Base-by-base conservation (phyloP, 169 alveolate genomes). In the Plasmodium vinckei region DNA sequence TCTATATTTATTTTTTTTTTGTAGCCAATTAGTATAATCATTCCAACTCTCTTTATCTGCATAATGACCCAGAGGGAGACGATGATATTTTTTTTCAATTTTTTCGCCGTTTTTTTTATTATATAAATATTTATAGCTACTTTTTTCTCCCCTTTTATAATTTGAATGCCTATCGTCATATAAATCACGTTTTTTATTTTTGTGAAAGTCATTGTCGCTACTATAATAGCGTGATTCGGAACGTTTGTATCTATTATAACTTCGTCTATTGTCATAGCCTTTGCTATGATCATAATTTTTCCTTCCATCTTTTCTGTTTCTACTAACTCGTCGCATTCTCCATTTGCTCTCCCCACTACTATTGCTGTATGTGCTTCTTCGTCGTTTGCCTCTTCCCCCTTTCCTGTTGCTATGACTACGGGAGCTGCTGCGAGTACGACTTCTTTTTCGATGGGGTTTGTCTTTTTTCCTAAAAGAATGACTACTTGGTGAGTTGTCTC, bases 21-120 rank as follows among this genome's bases (percentile, higher is more conserved):
- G 72, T 72, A 82, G 5, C 90, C 90, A 82, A 0, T 82, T 23
- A 9, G 90, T 82, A 46, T 82, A 82, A 49, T 25, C 54, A 17
- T 67, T 69, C 90, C 90, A 82, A 46, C 39, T 67, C 17, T 82
- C 90, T 53, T 82, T 82, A 15, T 82, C 69, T 21, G 84, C 59
- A 72, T 82, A 84, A 47, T 68, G 69, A 0, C 90, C 90, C 25
- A 82, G 69, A 6, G 84, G 73, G 7, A 82, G 42, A 56, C 90
- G 73, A 21, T 21, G 10, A 61, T 23, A 82, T 68, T 82, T 82
- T 44, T 33, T 68, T 67, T 82, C 90, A 13, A 82, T 60, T 56
- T 51, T 82, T 65, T 82, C 90, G 15, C 72, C 84, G 39, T 71
- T 82, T 49, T 17, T 9, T 39, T 82, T 69, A 23, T 82, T 82